Percentiles rank a stretch among this genome's conserved stretches.
phyloP scores from a whole-genome alignment of 306 rosid species.

The Sesbania bispinosa region DNA sequence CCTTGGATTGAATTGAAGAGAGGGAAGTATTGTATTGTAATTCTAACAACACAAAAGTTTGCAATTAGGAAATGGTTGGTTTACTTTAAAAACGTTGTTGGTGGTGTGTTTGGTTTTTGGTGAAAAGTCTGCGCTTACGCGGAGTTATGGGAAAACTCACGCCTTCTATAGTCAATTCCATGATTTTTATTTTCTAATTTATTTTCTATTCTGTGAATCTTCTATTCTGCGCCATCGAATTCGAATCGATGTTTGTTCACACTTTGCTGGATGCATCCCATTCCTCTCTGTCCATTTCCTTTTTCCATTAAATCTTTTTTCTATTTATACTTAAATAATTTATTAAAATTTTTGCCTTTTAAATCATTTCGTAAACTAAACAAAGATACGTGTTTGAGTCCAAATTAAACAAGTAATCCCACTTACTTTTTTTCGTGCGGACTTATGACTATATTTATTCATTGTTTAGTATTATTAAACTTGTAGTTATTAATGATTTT shows the following conservation, averaged over 20 bases:
- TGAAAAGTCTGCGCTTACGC: conserved; percentile 27
- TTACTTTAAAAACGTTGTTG: background rate
- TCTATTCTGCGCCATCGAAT: background rate
- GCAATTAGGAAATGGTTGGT: background rate
- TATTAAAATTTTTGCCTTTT: too few species aligned
- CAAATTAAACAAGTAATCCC: too few species aligned
- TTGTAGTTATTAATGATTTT: too few species aligned
- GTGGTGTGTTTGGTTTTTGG: background rate
- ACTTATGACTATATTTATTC: too few species aligned
- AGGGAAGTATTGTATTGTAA: background rate
- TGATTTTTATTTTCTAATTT: background rate
- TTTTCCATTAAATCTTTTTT: background rate
- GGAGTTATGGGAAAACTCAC: background rate
- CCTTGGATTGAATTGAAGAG: background rate
- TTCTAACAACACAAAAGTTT: background rate
- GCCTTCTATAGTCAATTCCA: background rate
- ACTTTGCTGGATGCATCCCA: background rate
- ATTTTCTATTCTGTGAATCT: background rate
- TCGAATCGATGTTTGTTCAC: background rate
- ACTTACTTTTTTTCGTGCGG: too few species aligned
- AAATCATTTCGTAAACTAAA: too few species aligned
- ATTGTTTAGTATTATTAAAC: too few species aligned
- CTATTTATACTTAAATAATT: too few species aligned
- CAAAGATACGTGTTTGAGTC: too few species aligned
- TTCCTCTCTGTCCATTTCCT: background rate